Percentiles rank a stretch among this genome's conserved stretches.
Evolutionary conservation across 768 basidiomycete genomes (phyloP).

Genomic region (Psilocybe azurescens): DNA sequence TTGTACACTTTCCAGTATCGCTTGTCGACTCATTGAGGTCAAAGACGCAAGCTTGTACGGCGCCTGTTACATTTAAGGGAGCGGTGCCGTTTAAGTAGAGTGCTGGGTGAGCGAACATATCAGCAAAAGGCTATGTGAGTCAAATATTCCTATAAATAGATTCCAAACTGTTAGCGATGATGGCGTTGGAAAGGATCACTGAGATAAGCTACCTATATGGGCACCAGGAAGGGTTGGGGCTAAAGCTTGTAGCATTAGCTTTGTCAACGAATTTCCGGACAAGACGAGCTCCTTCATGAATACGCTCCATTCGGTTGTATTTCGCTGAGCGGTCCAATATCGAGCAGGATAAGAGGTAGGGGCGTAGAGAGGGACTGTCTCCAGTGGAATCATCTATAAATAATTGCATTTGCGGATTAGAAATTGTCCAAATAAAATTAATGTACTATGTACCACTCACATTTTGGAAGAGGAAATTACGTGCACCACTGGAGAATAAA

Average conservation of each 20-base stretch:
- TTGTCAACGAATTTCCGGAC: slow-evolving; percentile 56
- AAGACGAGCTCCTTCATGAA: slow-evolving; percentile 57
- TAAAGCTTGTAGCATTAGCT: slow-evolving; percentile 55
- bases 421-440: neutral
- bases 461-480: slow-evolving; percentile 75
- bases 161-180: neutral
- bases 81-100: slow-evolving; percentile 68
- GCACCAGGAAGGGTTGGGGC: slow-evolving; percentile 53
- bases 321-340: slow-evolving; percentile 56
- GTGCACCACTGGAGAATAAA: slow-evolving; percentile 61
- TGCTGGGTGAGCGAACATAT: slow-evolving; percentile 57
- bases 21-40: slow-evolving; percentile 33
- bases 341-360: slow-evolving; percentile 49
- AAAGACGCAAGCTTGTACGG: slow-evolving; percentile 53
- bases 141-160: slow-evolving; percentile 52
- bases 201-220: slow-evolving; percentile 55
- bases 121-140: slow-evolving; percentile 62
- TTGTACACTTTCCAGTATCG: slow-evolving; percentile 36
- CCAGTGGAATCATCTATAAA: slow-evolving; percentile 60
- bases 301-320: slow-evolving; percentile 62
- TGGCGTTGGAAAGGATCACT: neutral
- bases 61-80: slow-evolving; percentile 55
- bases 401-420: slow-evolving; percentile 5
- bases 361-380: slow-evolving; percentile 52
- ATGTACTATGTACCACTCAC: slow-evolving; percentile 39